These are phyloP conservation scores for Aegilops speltoides DNA, from an alignment of 176 grass and related monocot species.

Conservation along the genomic window DNA sequence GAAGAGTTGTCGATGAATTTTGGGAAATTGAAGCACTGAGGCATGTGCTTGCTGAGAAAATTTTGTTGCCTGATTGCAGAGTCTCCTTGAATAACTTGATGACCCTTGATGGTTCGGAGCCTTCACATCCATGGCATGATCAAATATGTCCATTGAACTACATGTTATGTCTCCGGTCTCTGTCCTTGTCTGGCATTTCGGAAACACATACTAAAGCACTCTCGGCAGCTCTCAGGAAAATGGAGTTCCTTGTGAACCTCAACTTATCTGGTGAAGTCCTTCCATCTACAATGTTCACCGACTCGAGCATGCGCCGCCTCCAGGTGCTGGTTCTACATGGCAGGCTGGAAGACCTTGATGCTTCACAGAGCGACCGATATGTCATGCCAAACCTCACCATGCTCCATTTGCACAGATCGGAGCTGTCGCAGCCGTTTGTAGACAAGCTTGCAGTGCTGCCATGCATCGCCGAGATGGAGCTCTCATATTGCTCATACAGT, in stretches of 20 bases:
- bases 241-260: slow-evolving; percentile 46
- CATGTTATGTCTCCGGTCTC: slow-evolving; percentile 45
- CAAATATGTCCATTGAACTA: slow-evolving; percentile 35
- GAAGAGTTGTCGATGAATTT: slow-evolving; percentile 21
- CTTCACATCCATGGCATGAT: slow-evolving; percentile 29
- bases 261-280: slow-evolving; percentile 42
- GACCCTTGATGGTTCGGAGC: slow-evolving; percentile 34
- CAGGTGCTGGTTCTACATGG: slow-evolving; percentile 29
- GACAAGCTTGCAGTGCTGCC: slow-evolving; percentile 35
- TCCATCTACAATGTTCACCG: slow-evolving; percentile 37
- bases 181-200: slow-evolving; percentile 39
- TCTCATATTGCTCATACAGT: slow-evolving; percentile 32
- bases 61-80: slow-evolving; percentile 19
- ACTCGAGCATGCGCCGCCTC: slow-evolving; percentile 42
- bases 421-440: slow-evolving; percentile 32
- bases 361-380: slow-evolving; percentile 12
- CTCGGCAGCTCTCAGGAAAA: slow-evolving; percentile 33
- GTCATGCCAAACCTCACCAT: slow-evolving; percentile 38
- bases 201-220: slow-evolving; percentile 15
- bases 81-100: slow-evolving; percentile 48
- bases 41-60: slow-evolving; percentile 49
- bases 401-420: slow-evolving; percentile 30
- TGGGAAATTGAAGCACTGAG: slow-evolving; percentile 42
- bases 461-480: slow-evolving; percentile 42
- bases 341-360: slow-evolving; percentile 28